Base-by-base conservation (phyloP, 1,139 yeast species). In the Taphrina pruni region DNA sequence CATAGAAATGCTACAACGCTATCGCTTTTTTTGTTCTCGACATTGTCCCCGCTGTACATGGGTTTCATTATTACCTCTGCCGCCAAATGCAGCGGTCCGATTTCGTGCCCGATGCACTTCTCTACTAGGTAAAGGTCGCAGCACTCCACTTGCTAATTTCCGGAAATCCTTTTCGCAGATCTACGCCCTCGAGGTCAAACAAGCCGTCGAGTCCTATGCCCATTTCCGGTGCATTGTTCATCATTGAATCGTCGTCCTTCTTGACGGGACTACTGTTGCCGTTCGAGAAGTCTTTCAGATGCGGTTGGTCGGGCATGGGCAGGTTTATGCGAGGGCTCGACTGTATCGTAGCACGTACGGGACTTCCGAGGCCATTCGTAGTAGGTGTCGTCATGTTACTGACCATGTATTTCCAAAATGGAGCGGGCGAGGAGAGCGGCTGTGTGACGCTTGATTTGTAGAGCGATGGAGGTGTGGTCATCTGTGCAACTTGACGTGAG, bases 341-440 rank as follows among this genome's bases (percentile, higher is more conserved):
- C 41, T 38, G 60, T 26, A 55, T 32, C 35, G 52, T 20, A 11
- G 36, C 56, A 38, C 48, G 64, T 17, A 36, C 65, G 32, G 60
- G 64, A 12, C 46, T 32, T 41, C 60, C 61, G 11, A 54, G 21
- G 8, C 61, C 67, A 45, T 55, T 38, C 11, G 65, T 35, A 14
- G 67, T 64, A 9, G 67, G 67, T 17, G 67, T 64, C 36, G 67
- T 64, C 67, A 64, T 64, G 38, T 64, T 64, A 48, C 67, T 64
- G 3, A 64, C 69, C 79, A 80, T 78, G 73, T 78, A 79, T 70
- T 77, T 76, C 83, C 83, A 81, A 69, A 81, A 78, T 51, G 81
- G 81, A 4, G 81, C 81, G 0, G 82, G 82, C 35, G 81, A 79
- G 21, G 71, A 69, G n/a, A 68, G 61, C 17, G 72, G 71, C 52